Evolutionary conservation across 495 filamentous ascomycete species (phyloP), one percentile per base, ranked within the genome.

Genomic region (Penicillium coprophilum): DNA sequence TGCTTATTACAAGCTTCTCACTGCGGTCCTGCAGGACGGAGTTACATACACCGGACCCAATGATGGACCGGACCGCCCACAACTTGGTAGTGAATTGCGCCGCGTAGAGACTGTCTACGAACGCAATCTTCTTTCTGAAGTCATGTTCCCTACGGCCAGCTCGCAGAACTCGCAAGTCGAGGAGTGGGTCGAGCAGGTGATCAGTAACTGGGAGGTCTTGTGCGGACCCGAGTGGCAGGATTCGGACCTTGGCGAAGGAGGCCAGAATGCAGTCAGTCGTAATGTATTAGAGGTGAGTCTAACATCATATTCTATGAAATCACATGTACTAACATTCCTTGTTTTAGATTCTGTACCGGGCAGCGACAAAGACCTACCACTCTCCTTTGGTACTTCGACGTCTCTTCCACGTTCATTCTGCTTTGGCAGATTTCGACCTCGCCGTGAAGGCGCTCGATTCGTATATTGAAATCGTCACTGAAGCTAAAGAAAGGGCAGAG

Each of bases 361-460:
- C 92, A 27, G 88, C 94, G 10, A 88, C 88, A 2, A 95, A 92
- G 71, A 95, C 91, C 0, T 98, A 91, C 62, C 94, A 97, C 66
- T 97, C 95, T 2, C 93, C 92, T 6, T 71, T 87, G 21, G 85
- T 97, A 50, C 74, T 98, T 28, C 80, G 93, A 51, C 86, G 95
- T 66, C 79, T 98, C 1, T 97, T 97, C 60, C 89, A 85, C 13
- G 87, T 96, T 6, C 94, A 97, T 71, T 77, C 88, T 3, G 79
- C 89, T 2, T 75, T 96, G 38, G 91, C 90, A 13, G 92, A 98
- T 52, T 96, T 96, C 60, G 84, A 91, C 52, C 77, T 97, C 39
- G 94, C 93, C 4, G 78, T 93, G 60, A 87, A 89, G 62, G 86
- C 95, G 1, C 87, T 96, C 50, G 85, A 93, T 68, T 90, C 92